These are phyloP conservation scores for Ascochyta fabae DNA, from an alignment of 2,329 filamentous ascomycete genomes.

Conservation along the genomic window DNA sequence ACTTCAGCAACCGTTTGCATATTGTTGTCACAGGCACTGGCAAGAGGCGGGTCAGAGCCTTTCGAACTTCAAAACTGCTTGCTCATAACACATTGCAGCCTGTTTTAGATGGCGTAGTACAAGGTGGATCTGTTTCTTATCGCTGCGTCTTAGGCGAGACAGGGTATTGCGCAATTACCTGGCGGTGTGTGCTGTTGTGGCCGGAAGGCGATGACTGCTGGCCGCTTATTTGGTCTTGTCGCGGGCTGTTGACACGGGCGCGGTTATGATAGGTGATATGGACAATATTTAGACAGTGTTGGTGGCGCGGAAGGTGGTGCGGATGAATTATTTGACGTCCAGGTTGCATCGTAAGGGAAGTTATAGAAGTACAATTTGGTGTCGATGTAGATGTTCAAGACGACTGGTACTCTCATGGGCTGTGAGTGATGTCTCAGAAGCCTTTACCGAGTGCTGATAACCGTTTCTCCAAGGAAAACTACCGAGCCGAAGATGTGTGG, in stretches of 20 bases:
- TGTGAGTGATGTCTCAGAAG: conserved; percentile 45
- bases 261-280: conserved; percentile 42
- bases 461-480: conserved; percentile 52
- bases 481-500: conserved; percentile 48
- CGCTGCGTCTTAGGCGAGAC: conserved; percentile 16
- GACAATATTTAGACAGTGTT: conserved; percentile 45
- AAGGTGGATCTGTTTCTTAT: conserved; percentile 17
- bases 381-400: conserved; percentile 48
- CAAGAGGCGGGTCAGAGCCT: conserved; percentile 11
- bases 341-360: conserved; percentile 46
- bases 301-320: conserved; percentile 45
- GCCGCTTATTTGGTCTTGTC: conserved; percentile 32
- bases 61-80: conserved; percentile 5
- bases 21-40: conserved; percentile 25
- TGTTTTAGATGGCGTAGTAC: conserved; percentile 14
- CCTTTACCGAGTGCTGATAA: conserved; percentile 48
- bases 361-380: conserved; percentile 54
- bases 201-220: conserved; percentile 33
- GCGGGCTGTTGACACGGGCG: conserved; percentile 38
- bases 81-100: conserved; percentile 3
- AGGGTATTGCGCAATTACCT: conserved; percentile 29
- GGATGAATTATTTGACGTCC: conserved; percentile 48
- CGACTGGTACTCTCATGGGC: conserved; percentile 44
- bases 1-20: conserved; percentile 6
- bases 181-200: conserved; percentile 27